These are phyloP conservation scores for Myxozyma geophila DNA, from an alignment of 805 yeast species.

Conservation along the genomic window DNA sequence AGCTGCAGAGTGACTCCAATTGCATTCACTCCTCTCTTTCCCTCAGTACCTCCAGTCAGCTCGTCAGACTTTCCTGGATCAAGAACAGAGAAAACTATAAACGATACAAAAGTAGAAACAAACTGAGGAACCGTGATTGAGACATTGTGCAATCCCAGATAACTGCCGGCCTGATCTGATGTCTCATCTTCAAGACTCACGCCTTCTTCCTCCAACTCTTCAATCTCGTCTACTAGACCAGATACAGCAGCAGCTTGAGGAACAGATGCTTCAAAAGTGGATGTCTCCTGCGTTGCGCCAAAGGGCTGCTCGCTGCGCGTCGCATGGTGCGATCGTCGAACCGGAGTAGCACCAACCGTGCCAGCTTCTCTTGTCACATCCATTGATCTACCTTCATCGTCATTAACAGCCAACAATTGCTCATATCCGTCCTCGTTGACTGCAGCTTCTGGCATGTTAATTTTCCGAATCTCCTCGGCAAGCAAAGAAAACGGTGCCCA, in stretches of 20 bases:
- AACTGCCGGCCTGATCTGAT: constrained; percentile 45
- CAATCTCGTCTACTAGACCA: not conserved
- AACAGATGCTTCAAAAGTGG: not conserved
- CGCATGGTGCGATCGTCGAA: constrained; percentile 19
- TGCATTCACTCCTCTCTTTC: constrained; percentile 43
- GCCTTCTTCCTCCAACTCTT: constrained; percentile 1
- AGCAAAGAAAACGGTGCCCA: constrained; percentile 37
- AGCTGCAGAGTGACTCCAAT: constrained; percentile 47
- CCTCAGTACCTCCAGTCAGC: constrained; percentile 38
- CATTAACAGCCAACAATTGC: not conserved
- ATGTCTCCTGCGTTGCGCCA: not conserved
- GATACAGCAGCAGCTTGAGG: not conserved
- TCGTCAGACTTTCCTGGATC: constrained; percentile 34
- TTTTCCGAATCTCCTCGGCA: constrained; percentile 34
- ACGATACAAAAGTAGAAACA: constrained; percentile 48
- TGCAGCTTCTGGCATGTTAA: not conserved
- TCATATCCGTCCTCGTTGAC: constrained; percentile 9
- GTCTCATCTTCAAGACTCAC: constrained; percentile 23
- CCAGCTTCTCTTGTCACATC: constrained; percentile 16
- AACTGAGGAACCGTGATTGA: constrained; percentile 50
- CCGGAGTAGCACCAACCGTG: not conserved
- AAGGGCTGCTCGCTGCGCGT: constrained; percentile 7
- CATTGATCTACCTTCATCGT: not conserved
- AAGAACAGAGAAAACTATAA: constrained; percentile 44
- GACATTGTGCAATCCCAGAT: constrained; percentile 49